phyloP scores from a whole-genome alignment of 2,329 filamentous ascomycete species.

The Exophiala alcalophila region DNA sequence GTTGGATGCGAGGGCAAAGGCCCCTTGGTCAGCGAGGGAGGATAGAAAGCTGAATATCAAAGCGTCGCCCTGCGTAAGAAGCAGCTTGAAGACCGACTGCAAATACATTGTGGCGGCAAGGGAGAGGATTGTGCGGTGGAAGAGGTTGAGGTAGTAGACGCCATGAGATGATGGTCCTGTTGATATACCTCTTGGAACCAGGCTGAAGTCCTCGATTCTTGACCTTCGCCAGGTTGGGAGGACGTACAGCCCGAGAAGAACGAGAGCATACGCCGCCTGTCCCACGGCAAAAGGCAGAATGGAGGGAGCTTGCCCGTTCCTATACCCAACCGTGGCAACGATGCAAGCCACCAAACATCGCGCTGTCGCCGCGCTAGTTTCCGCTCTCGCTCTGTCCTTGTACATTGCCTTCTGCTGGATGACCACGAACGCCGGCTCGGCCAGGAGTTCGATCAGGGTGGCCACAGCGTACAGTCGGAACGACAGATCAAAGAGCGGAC shows the following conservation, averaged over 20 bases:
- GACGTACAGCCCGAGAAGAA: constrained; percentile 68
- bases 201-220: constrained; percentile 61
- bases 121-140: constrained; percentile 67
- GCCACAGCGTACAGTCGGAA: constrained; percentile 56
- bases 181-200: constrained; percentile 51
- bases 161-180: constrained; percentile 20
- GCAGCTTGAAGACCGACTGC: constrained; percentile 85
- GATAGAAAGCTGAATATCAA: constrained; percentile 79
- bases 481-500: constrained; percentile 62
- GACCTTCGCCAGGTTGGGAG: constrained; percentile 59
- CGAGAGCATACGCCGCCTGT: constrained; percentile 71
- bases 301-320: constrained; percentile 57
- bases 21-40: constrained; percentile 75
- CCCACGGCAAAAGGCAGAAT: constrained; percentile 87
- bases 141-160: constrained; percentile 56
- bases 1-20: constrained; percentile 90
- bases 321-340: constrained; percentile 55
- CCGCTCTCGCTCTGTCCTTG: constrained; percentile 74
- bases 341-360: constrained; percentile 74
- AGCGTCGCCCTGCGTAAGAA: constrained; percentile 92
- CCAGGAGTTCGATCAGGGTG: constrained; percentile 69
- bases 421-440: constrained; percentile 85
- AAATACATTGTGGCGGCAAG: constrained; percentile 80
- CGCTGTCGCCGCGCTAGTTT: constrained; percentile 74
- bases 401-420: constrained; percentile 80